phyloP scores from a whole-genome alignment of 2,329 filamentous ascomycete species.

The Alternaria gansuensis region DNA sequence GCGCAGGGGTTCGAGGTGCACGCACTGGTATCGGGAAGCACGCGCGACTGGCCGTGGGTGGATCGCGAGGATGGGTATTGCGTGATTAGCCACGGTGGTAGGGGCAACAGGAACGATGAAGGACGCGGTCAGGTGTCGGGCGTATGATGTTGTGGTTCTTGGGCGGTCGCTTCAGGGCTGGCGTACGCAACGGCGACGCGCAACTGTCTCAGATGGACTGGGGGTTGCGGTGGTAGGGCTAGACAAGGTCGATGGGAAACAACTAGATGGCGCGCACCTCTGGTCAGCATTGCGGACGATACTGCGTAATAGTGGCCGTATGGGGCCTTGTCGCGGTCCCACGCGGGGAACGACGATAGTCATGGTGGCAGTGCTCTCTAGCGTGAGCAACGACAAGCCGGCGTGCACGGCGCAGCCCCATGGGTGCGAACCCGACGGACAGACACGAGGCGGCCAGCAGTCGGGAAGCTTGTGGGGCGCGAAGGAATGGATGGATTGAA shows the following conservation, averaged over 20 bases:
- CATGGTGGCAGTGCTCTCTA: slow-evolving; percentile 36
- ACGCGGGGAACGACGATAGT: slow-evolving; percentile 36
- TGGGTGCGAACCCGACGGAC: slow-evolving; percentile 7
- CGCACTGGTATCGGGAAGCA: slow-evolving; percentile 3
- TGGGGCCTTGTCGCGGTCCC: slow-evolving; percentile 28
- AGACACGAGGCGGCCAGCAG: slow-evolving; percentile 4
- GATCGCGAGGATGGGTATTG: slow-evolving; percentile 4
- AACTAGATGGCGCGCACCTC: slow-evolving; percentile 35
- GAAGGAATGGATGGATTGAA: slow-evolving; percentile 16
- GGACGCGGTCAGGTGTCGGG: slow-evolving; percentile 19
- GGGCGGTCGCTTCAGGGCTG: slow-evolving; percentile 29
- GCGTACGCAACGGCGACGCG: slow-evolving; percentile 32
- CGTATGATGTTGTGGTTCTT: slow-evolving; percentile 22
- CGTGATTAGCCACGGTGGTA: slow-evolving; percentile 1
- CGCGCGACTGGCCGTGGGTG: slow-evolving; percentile 6
- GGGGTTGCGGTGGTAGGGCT: slow-evolving; percentile 31
- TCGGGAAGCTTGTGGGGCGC: slow-evolving; percentile 17
- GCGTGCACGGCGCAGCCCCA: slow-evolving; percentile 23
- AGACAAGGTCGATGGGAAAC: slow-evolving; percentile 21
- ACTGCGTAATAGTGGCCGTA: slow-evolving; percentile 33
- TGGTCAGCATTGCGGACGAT: slow-evolving; percentile 47
- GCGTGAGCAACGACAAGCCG: slow-evolving; percentile 26
- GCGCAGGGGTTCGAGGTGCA: not conserved
- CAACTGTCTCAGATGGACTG: slow-evolving; percentile 44
- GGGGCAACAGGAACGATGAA: not conserved